Evolutionary conservation across 768 basidiomycete genomes (phyloP).

Genomic region (Tephrocybe sp.): DNA sequence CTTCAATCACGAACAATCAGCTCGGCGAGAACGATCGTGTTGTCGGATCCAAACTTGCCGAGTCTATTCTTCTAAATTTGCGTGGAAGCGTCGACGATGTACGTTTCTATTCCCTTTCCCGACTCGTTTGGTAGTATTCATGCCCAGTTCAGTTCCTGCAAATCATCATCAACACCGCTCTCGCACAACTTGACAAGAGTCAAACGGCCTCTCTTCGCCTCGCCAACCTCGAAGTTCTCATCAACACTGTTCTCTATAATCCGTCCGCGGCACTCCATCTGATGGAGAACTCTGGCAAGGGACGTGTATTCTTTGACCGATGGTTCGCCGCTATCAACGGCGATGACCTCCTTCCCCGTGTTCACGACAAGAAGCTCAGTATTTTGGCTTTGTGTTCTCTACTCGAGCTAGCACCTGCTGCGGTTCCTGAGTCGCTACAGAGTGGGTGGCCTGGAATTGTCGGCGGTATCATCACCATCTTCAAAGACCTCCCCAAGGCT

Average conservation of each 20-base stretch:
- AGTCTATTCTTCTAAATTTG: conserved; percentile 79
- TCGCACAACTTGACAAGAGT: conserved; percentile 57
- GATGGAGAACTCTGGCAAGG: conserved; percentile 66
- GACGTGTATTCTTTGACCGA: conserved; percentile 77
- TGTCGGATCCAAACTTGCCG: conserved; percentile 83
- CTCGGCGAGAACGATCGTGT: conserved; percentile 85
- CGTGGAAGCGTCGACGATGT: conserved; percentile 80
- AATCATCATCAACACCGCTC: conserved; percentile 60
- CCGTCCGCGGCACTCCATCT: conserved; percentile 73
- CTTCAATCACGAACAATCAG: conserved; percentile 63
- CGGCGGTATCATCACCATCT: conserved; percentile 65
- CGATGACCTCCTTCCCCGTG: conserved; percentile 65
- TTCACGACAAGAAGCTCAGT: conserved; percentile 88
- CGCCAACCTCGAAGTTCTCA: conserved; percentile 79
- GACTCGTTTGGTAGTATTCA: conserved; percentile 3
- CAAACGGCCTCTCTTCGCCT: conserved; percentile 67
- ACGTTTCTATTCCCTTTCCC: conserved; percentile 21
- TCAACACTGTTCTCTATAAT: conserved; percentile 85
- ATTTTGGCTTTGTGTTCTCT: conserved; percentile 76
- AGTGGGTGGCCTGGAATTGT: conserved; percentile 80
- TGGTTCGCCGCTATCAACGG: conserved; percentile 80
- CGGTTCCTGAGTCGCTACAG: conserved; percentile 57
- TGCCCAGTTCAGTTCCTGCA: conserved; percentile 55
- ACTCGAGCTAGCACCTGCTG: conserved; percentile 63
- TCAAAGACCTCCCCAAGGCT: conserved; percentile 78